phyloP scores from a whole-genome alignment of 2,329 filamentous ascomycete species.

The Aspergillus brasiliensis region DNA sequence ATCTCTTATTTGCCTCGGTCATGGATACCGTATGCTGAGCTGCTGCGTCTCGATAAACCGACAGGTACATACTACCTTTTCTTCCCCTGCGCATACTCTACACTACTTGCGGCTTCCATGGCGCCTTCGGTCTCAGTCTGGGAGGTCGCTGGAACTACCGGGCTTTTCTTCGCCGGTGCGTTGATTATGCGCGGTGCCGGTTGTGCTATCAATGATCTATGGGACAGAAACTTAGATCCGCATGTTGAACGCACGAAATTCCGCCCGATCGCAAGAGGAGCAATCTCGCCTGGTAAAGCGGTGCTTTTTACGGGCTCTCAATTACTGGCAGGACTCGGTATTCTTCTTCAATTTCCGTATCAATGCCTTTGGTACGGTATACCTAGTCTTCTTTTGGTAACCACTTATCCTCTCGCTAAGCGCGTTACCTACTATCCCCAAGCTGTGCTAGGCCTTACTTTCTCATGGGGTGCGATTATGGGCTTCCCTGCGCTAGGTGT shows the following conservation, averaged over 20 bases:
- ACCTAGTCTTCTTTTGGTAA: conserved; percentile 47
- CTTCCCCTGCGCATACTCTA: conserved; percentile 55
- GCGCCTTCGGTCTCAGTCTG: conserved; percentile 32
- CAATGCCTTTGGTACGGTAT: conserved; percentile 48
- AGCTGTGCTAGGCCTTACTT: conserved; percentile 53
- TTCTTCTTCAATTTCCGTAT: conserved; percentile 47
- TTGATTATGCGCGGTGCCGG: conserved; percentile 54
- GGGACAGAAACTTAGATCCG: conserved; percentile 58
- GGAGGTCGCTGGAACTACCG: conserved; percentile 42
- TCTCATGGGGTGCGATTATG: conserved; percentile 55
- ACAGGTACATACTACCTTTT: conserved; percentile 57
- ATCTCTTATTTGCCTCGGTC: conserved; percentile 49
- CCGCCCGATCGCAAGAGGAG: conserved; percentile 56
- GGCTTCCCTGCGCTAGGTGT: conserved; percentile 50
- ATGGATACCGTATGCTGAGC: conserved; percentile 59
- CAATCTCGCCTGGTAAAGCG: conserved; percentile 48
- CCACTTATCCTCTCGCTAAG: conserved; percentile 56
- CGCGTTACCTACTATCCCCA: conserved; percentile 57
- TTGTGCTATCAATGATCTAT: conserved; percentile 60
- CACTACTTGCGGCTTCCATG: conserved; percentile 46
- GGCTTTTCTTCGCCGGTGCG: conserved; percentile 46
- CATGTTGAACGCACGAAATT: conserved; percentile 54
- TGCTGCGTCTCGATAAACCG: conserved; percentile 56
- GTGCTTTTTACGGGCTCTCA: conserved; percentile 49
- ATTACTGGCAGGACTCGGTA: conserved; percentile 43